Evolutionary conservation across 306 rosid species (phyloP).

Genomic region (Dryas alaskensis): DNA sequence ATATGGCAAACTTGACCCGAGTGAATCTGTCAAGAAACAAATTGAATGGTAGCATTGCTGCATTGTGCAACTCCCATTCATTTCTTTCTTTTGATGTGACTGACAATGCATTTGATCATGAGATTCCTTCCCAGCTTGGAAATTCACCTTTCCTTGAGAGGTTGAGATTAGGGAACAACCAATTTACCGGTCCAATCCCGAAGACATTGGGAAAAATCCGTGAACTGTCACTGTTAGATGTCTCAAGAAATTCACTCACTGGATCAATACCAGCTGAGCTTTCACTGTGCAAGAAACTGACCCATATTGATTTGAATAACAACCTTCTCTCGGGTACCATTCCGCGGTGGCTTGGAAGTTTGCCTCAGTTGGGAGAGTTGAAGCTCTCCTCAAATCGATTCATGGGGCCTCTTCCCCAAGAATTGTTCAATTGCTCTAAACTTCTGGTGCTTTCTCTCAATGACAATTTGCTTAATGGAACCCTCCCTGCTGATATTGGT

Average conservation of each 20-base stretch:
- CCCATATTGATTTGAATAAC: slow-evolving; percentile 61
- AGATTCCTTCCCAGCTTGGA: slow-evolving; percentile 70
- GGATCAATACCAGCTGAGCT: slow-evolving; percentile 80
- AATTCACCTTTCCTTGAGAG: slow-evolving; percentile 70
- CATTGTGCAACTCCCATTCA: slow-evolving; percentile 55
- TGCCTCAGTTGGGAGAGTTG: slow-evolving; percentile 73
- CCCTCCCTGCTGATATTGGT: slow-evolving; percentile 61
- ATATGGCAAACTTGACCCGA: slow-evolving; percentile 65
- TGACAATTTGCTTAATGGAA: slow-evolving; percentile 70
- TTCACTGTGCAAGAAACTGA: slow-evolving; percentile 62
- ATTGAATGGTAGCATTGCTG: slow-evolving; percentile 73
- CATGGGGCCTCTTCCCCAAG: slow-evolving; percentile 60
- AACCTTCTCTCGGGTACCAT: slow-evolving; percentile 64
- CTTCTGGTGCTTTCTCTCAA: slow-evolving; percentile 66
- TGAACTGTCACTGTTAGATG: slow-evolving; percentile 60
- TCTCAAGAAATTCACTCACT: slow-evolving; percentile 69
- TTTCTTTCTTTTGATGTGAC: slow-evolving; percentile 84
- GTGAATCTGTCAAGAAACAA: slow-evolving; percentile 76
- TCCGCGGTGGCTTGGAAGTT: slow-evolving; percentile 77
- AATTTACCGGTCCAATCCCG: slow-evolving; percentile 75
- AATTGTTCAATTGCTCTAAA: slow-evolving; percentile 65
- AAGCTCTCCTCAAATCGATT: slow-evolving; percentile 70
- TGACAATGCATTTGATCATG: slow-evolving; percentile 55
- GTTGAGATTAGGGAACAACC: slow-evolving; percentile 69
- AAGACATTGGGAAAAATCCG: slow-evolving; percentile 55